A percentile compares a stretch with the other conserved stretches of the same genome.
phyloP scores from a whole-genome alignment of 768 basidiomycete species.

The Hydnomerulius pinastri region DNA sequence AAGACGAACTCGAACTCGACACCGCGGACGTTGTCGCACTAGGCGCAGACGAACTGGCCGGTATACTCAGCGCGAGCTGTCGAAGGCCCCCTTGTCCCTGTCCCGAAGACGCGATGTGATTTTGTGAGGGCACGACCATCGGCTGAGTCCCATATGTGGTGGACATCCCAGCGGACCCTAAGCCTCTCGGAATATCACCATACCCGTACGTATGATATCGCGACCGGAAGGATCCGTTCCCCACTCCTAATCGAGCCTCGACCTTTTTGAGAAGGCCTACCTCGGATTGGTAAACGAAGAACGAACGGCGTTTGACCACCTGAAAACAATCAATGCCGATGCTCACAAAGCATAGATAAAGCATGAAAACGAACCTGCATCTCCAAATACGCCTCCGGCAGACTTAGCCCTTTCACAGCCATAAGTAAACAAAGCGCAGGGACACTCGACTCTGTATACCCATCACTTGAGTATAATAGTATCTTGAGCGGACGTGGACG shows the following conservation, averaged over 20 bases:
- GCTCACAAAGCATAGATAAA: background rate
- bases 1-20: background rate
- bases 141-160: constrained; percentile 9
- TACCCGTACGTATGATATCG: constrained; percentile 21
- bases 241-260: constrained; percentile 50
- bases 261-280: constrained; percentile 69
- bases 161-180: constrained; percentile 2
- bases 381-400: constrained; percentile 92
- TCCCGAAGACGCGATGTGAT: background rate
- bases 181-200: constrained; percentile 24
- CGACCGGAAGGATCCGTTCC: constrained; percentile 19
- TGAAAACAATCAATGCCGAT: constrained; percentile 11
- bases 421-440: constrained; percentile 87
- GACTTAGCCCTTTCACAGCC: constrained; percentile 61
- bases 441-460: constrained; percentile 91
- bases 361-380: constrained; percentile 60
- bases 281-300: constrained; percentile 91
- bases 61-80: constrained; percentile 22
- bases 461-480: constrained; percentile 81
- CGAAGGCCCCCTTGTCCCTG: constrained; percentile 17
- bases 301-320: constrained; percentile 73
- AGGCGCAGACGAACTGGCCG: constrained; percentile 19
- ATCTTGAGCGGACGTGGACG: constrained; percentile 70
- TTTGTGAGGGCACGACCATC: constrained; percentile 5
- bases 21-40: constrained; percentile 3